These are phyloP conservation scores for Malbranchea cinnamomea DNA, from an alignment of 2,329 filamentous ascomycete genomes.

Conservation along the genomic window DNA sequence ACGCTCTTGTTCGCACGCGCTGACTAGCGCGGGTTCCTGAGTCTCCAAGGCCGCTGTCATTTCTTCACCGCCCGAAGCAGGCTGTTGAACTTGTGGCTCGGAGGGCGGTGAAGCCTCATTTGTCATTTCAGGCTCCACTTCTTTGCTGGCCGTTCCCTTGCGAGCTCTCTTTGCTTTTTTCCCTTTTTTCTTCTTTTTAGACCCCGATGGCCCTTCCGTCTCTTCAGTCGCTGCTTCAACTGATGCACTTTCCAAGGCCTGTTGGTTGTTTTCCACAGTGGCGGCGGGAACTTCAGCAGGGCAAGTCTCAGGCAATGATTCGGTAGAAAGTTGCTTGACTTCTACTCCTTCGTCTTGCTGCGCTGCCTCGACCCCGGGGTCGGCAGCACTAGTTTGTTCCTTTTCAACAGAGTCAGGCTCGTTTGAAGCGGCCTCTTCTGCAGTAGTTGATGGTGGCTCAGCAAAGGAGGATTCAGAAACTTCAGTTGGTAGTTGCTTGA, in stretches of 20 bases:
- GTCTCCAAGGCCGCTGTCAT: background rate
- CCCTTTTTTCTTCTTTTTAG: conserved; percentile 11
- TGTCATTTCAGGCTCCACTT: background rate
- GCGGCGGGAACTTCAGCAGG: background rate
- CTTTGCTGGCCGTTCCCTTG: conserved; percentile 3
- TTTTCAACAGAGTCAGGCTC: background rate
- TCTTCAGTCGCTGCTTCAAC: background rate
- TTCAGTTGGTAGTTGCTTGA: background rate
- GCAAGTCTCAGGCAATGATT: background rate
- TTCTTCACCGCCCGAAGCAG: background rate
- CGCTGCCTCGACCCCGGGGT: too few species aligned
- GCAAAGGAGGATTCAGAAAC: background rate
- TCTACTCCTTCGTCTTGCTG: background rate
- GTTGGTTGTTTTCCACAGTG: background rate
- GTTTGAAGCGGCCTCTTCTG: background rate
- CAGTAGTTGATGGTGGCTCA: background rate
- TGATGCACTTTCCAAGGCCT: background rate
- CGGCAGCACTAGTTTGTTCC: background rate
- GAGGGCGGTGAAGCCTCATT: background rate
- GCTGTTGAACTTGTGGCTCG: too few species aligned
- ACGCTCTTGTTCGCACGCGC: too few species aligned
- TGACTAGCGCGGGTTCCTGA: conserved; percentile 1
- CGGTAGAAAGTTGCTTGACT: background rate
- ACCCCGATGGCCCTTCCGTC: background rate
- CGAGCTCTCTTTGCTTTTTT: conserved; percentile 13